Evolutionary conservation across 2,329 filamentous ascomycete genomes (phyloP).

Genomic region (Alternaria triticimaculans): DNA sequence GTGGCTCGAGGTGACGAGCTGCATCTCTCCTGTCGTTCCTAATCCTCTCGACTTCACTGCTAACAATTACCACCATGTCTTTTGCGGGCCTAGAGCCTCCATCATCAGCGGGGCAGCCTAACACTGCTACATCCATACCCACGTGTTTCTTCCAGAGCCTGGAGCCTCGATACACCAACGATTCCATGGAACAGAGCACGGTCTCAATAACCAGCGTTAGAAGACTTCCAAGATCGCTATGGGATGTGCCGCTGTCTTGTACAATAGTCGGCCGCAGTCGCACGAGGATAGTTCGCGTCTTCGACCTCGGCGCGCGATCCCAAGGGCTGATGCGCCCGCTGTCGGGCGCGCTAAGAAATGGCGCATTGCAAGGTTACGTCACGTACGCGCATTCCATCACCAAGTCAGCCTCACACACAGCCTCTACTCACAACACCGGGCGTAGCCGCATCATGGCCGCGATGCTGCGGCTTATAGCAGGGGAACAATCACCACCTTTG

Average conservation of each 20-base stretch:
- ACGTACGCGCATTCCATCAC: neutral
- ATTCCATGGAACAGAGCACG: neutral
- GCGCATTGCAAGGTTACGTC: neutral
- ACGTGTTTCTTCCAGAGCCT: neutral
- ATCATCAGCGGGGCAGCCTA: neutral
- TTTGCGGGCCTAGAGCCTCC: neutral
- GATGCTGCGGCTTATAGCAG: neutral
- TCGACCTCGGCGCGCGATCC: neutral
- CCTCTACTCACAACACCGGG: neutral
- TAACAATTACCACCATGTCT: neutral
- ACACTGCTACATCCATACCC: neutral
- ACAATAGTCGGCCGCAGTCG: neutral
- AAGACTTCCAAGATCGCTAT: neutral
- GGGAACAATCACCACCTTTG: neutral
- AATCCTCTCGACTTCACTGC: neutral
- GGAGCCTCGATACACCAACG: neutral
- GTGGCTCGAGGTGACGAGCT: neutral
- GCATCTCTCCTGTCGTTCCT: neutral
- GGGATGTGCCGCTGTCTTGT: neutral
- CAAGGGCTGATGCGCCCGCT: neutral
- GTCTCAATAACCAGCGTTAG: neutral
- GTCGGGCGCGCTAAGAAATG: neutral
- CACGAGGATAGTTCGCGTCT: neutral
- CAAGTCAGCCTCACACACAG: neutral
- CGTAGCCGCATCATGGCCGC: neutral